Evolutionary conservation across 2,329 filamentous ascomycete genomes (phyloP), one percentile per base, ranked within the genome.

Genomic region (Aschersonia sp.): DNA sequence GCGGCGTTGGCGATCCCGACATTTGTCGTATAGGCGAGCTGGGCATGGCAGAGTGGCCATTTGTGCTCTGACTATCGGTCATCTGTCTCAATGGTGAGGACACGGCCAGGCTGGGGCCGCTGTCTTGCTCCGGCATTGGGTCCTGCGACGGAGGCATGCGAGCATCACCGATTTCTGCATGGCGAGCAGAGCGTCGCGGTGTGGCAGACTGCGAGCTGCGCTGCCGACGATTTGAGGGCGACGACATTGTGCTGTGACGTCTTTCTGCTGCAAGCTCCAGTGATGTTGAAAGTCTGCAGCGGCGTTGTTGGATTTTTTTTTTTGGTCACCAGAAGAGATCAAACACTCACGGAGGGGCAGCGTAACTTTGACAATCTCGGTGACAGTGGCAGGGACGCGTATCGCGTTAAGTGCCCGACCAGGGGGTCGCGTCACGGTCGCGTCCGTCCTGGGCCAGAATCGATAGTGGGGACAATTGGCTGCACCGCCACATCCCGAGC

Each of bases 11-110:
- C 9, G 73, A 73, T 45, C 77, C 73, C 43, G 72, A 73, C 68
- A 76, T 74, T 55, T 78, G 76, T 49, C 71, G 66, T 56, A 81
- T 58, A 14, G 78, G 77, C 45, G 77, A 81, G 63, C 74, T 79
- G n/a, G 77, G 71, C 22, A 62, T 56, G 43, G 62, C 62, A 45
- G 54, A 58, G n/a, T 54, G 56, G 32, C 50, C 56, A 41, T 53
- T 54, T 30, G 72, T 75, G 59, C 66, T 76, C 64, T 79, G 76
- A 49, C 67, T 74, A 54, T 75, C 70, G 50, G 71, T 74, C 67
- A 74, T 75, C 58, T 77, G 73, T 51, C 72, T 65, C 55, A 79
- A 58, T 9, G 76, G 76, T 39, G 76, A 78, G 6, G 74, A 77
- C 10, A 68, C 66, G 46, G 68, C 63, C 43, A 58, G 56, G 41